These are phyloP conservation scores for Lactarius pseudohatsudake DNA, from an alignment of 768 basidiomycete species.

Conservation along the genomic window DNA sequence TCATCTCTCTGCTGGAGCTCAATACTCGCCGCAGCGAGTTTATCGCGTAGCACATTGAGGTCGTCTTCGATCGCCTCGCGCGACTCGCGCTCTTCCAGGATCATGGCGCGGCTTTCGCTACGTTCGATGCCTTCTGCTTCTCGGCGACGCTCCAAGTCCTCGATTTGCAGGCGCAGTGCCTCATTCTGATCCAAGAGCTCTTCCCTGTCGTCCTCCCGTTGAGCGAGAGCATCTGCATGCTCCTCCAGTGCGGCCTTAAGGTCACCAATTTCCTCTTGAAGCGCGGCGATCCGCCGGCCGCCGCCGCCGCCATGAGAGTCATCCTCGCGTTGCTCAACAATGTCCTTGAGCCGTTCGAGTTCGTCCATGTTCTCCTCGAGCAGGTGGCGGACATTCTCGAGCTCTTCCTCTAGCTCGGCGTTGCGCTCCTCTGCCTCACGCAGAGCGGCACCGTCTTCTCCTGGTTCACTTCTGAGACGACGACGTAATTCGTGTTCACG, in stretches of 20 bases:
- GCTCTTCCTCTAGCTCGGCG: conserved; percentile 67
- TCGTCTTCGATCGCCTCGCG: conserved; percentile 79
- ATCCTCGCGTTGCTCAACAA: conserved; percentile 53
- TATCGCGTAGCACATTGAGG: conserved; percentile 70
- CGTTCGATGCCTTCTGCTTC: conserved; percentile 67
- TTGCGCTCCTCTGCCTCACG: conserved; percentile 60
- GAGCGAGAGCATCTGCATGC: conserved; percentile 52
- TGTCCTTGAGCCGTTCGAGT: conserved; percentile 67
- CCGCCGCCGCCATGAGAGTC: conserved; percentile 42
- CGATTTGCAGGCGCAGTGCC: conserved; percentile 60
- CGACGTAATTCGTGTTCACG: conserved; percentile 67
- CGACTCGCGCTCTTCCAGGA: conserved; percentile 70
- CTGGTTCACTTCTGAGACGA: conserved; percentile 39
- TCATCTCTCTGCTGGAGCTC: conserved; percentile 86
- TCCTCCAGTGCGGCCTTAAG: conserved; percentile 58
- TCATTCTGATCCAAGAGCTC: conserved; percentile 68
- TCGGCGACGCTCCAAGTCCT: conserved; percentile 59
- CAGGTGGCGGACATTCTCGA: conserved; percentile 66
- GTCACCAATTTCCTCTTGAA: conserved; percentile 64
- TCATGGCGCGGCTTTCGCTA: conserved; percentile 68
- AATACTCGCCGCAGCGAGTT: conserved; percentile 75
- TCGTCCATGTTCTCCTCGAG: conserved; percentile 85
- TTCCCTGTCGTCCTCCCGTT: conserved; percentile 69
- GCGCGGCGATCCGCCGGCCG: conserved; percentile 51
- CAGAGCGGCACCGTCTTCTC: conserved; percentile 50